phyloP scores from a whole-genome alignment of 176 grass and related monocot species.

The Carex kokanica region DNA sequence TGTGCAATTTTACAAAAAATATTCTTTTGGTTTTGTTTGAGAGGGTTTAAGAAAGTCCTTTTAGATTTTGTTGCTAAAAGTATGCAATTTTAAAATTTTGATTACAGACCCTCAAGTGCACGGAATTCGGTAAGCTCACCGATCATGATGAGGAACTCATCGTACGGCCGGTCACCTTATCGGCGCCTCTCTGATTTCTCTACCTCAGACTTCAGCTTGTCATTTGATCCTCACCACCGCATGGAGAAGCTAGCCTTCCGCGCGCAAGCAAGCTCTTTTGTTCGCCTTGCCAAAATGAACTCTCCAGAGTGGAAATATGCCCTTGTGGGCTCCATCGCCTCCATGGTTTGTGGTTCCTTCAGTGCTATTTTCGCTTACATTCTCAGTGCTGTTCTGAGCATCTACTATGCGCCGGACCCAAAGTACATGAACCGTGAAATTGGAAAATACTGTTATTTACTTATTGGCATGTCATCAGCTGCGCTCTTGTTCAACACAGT shows the following conservation, averaged over 20 bases:
- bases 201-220: constrained; percentile 64
- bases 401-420: constrained; percentile 67
- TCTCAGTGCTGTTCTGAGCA: constrained; percentile 89
- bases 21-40: neutral
- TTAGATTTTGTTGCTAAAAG: neutral
- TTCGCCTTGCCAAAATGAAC: constrained; percentile 82
- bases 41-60: neutral
- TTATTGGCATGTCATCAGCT: constrained; percentile 88
- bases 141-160: constrained; percentile 90
- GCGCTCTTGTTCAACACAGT: constrained; percentile 95
- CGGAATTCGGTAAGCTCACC: constrained; percentile 96
- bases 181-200: constrained; percentile 87
- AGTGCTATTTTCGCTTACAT: constrained; percentile 97
- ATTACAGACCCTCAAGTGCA: constrained; percentile 68
- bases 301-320: constrained; percentile 90
- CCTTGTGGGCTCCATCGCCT: constrained; percentile 54
- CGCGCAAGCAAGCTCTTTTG: constrained; percentile 83
- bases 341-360: constrained; percentile 92
- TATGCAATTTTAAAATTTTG: neutral
- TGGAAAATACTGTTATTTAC: constrained; percentile 85
- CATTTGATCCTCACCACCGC: constrained; percentile 44
- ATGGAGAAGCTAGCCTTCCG: constrained; percentile 63
- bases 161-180: constrained; percentile 80
- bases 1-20: no score
- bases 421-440: constrained; percentile 76